Conservation (phyloP, 2,329 filamentous ascomycete genomes). For the Ophiostoma tasmaniense region DNA sequence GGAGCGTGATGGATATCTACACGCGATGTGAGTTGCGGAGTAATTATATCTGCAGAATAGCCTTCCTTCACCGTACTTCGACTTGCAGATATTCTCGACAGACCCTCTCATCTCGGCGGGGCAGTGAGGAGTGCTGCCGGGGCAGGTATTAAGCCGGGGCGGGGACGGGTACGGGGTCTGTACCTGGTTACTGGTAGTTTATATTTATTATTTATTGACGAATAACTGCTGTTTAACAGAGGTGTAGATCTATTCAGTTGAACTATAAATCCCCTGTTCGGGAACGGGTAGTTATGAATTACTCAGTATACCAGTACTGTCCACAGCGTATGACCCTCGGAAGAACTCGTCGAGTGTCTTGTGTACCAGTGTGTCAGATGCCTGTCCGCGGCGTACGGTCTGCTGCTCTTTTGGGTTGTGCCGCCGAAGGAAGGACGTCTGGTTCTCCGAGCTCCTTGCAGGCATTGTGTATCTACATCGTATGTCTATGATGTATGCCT, state of each 20-base stretch:
- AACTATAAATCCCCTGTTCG: background rate
- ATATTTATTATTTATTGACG: background rate
- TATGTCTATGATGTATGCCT: background rate
- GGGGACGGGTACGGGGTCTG: background rate
- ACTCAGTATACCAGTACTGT: background rate
- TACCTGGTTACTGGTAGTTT: background rate
- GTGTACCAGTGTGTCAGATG: background rate
- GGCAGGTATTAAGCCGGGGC: background rate
- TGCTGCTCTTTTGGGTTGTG: constrained; percentile 1
- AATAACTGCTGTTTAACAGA: background rate
- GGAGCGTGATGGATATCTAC: background rate
- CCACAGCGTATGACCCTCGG: background rate
- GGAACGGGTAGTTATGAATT: background rate
- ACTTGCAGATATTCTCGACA: background rate
- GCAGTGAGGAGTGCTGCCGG: background rate
- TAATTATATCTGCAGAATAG: background rate
- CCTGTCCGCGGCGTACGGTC: background rate
- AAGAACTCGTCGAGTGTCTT: background rate
- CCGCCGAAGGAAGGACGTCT: background rate
- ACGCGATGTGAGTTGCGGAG: background rate
- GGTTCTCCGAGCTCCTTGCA: background rate
- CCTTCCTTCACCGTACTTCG: background rate
- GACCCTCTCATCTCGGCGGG: background rate
- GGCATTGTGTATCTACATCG: background rate
- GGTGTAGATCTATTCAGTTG: background rate